phyloP scores from a whole-genome alignment of 352 stramenopile species.

The Poterioochromonas sp. region DNA sequence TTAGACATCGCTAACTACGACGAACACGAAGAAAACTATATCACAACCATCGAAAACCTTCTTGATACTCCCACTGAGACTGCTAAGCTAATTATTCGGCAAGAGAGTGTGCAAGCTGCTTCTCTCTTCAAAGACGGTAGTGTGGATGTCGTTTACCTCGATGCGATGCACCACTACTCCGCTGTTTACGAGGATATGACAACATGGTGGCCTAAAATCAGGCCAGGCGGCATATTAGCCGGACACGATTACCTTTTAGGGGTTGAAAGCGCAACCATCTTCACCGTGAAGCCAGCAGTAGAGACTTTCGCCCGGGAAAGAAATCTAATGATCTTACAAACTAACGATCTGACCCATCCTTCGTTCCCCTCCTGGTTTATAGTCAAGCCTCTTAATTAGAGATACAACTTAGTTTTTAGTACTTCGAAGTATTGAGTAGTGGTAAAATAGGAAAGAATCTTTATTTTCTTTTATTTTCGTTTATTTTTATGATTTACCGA shows the following conservation, averaged over 20 bases:
- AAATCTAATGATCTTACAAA: neutral
- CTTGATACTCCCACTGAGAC: neutral
- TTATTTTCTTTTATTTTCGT: too few relatives aligned
- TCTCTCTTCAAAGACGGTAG: neutral
- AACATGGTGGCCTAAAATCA: conserved; percentile 15
- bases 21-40: neutral
- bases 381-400: neutral
- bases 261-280: conserved; percentile 1
- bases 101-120: neutral
- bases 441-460: too few relatives aligned
- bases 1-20: neutral
- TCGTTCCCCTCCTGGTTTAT: conserved; percentile 7
- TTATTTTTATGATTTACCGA: too few relatives aligned
- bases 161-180: conserved; percentile 19
- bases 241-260: conserved; percentile 10
- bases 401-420: too few relatives aligned
- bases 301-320: neutral
- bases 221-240: neutral
- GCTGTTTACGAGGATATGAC: neutral
- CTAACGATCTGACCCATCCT: neutral
- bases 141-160: conserved; percentile 15
- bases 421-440: too few relatives aligned
- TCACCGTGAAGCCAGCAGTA: conserved; percentile 22
- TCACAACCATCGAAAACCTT: neutral
- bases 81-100: neutral